These are phyloP conservation scores for Neonothopanus nambi DNA, from an alignment of 1,284 basidiomycete genomes.

Conservation along the genomic window DNA sequence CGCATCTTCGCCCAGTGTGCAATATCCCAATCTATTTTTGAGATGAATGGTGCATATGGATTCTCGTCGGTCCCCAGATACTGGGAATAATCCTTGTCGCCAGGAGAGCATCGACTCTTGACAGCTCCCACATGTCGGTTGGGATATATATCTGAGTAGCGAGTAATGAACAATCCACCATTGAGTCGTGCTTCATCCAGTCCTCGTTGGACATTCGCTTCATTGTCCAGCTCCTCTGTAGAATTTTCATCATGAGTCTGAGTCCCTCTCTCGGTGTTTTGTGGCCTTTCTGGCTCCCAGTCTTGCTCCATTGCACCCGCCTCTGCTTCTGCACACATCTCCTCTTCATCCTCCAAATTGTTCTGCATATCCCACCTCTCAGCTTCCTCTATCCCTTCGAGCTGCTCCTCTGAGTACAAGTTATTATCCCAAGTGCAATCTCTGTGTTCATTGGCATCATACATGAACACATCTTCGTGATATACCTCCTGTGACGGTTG, in stretches of 20 bases:
- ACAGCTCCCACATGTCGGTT: not conserved
- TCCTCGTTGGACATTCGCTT: not conserved
- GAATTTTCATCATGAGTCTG: too few relatives aligned
- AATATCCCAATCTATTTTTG: slow-evolving; percentile 4
- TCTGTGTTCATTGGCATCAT: too few relatives aligned
- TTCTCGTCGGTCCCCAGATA: not conserved
- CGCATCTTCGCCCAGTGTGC: slow-evolving; percentile 2
- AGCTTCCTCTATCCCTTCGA: not conserved
- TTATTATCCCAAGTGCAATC: too few relatives aligned
- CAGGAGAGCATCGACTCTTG: not conserved
- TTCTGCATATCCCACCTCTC: not conserved
- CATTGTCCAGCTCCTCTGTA: too few relatives aligned
- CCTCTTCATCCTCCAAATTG: not conserved
- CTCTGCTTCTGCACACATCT: not conserved
- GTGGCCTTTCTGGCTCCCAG: not conserved
- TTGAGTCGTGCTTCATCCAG: not conserved
- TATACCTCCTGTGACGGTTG: not conserved
- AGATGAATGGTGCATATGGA: not conserved
- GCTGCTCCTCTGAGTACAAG: not conserved
- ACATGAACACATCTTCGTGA: not conserved
- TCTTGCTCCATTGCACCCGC: not conserved
- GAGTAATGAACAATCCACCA: not conserved
- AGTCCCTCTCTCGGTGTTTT: not conserved
- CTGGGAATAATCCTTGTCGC: not conserved
- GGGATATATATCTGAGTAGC: not conserved